phyloP scores from a whole-genome alignment of 2,329 filamentous ascomycete species.

The Diaporthe destruens region DNA sequence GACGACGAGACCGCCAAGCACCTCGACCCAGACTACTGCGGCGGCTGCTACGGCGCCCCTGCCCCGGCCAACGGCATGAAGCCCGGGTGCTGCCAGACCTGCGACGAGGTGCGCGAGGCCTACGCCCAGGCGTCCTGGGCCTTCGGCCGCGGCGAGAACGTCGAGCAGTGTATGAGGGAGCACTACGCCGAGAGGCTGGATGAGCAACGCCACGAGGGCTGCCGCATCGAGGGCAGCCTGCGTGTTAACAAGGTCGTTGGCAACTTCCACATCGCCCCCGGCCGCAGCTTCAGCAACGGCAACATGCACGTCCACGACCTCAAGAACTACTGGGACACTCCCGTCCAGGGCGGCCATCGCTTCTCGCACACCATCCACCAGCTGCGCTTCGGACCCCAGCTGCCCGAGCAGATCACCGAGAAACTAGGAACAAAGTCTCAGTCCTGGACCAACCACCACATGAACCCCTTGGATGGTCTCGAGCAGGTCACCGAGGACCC shows the following conservation, averaged over 20 bases:
- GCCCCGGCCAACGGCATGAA: constrained; percentile 80
- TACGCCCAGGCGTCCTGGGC: constrained; percentile 93
- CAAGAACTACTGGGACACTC: constrained; percentile 89
- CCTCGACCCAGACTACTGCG: constrained; percentile 92
- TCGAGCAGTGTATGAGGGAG: constrained; percentile 95
- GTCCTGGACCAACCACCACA: constrained; percentile 88
- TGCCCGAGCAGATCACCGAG: constrained; percentile 77
- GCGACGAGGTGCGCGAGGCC: constrained; percentile 94
- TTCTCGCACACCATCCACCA: constrained; percentile 92
- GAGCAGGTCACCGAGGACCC: constrained; percentile 83
- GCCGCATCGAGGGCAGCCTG: constrained; percentile 90
- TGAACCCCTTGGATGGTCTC: constrained; percentile 89
- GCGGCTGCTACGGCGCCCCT: constrained; percentile 88
- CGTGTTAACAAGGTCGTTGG: constrained; percentile 98
- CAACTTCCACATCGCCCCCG: constrained; percentile 98
- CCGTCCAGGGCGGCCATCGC: constrained; percentile 78
- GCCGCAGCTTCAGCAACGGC: constrained; percentile 93
- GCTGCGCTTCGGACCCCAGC: constrained; percentile 91
- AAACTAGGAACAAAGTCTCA: constrained; percentile 67
- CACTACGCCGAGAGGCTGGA: constrained; percentile 93
- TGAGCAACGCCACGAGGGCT: constrained; percentile 90
- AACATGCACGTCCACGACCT: constrained; percentile 99
- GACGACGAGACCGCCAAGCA: constrained; percentile 78
- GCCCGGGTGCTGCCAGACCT: constrained; percentile 95
- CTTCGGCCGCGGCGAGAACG: constrained; percentile 90